Conservation (phyloP, 1,139 yeast species). For the Meyerozyma smithsonii region DNA sequence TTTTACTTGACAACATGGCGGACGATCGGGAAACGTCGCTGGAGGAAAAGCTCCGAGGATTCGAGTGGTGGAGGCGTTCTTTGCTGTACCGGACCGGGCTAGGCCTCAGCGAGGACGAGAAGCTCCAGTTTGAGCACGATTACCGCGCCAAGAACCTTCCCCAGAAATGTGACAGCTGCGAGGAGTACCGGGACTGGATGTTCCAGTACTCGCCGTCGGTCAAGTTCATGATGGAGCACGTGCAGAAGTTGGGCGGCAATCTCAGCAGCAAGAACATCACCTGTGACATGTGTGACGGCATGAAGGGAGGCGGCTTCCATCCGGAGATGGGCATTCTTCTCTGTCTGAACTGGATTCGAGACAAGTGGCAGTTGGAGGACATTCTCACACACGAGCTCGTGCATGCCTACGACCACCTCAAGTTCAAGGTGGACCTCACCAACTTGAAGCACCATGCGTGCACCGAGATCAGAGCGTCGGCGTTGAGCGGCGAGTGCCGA, state of each 20-base stretch:
- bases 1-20: background rate
- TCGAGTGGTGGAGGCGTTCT: constrained; percentile 81
- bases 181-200: constrained; percentile 75
- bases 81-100: constrained; percentile 70
- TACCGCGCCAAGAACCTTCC: constrained; percentile 46
- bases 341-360: constrained; percentile 79
- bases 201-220: constrained; percentile 80
- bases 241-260: constrained; percentile 64
- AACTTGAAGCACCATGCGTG: constrained; percentile 93
- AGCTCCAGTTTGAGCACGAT: constrained; percentile 55
- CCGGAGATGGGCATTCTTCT: constrained; percentile 82
- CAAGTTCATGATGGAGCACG: constrained; percentile 81
- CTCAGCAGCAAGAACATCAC: constrained; percentile 43
- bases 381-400: constrained; percentile 88
- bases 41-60: constrained; percentile 34
- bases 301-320: constrained; percentile 90
- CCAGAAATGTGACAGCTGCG: constrained; percentile 54
- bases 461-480: constrained; percentile 90
- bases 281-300: constrained; percentile 83
- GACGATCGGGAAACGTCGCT: constrained; percentile 9
- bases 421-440: constrained; percentile 80
- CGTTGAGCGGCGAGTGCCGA: constrained; percentile 92
- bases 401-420: constrained; percentile 88
- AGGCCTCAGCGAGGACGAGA: constrained; percentile 53
- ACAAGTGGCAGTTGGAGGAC: constrained; percentile 84